These are phyloP conservation scores for Ricinus communis DNA, from an alignment of 345 rosid species.

Conservation along the genomic window DNA sequence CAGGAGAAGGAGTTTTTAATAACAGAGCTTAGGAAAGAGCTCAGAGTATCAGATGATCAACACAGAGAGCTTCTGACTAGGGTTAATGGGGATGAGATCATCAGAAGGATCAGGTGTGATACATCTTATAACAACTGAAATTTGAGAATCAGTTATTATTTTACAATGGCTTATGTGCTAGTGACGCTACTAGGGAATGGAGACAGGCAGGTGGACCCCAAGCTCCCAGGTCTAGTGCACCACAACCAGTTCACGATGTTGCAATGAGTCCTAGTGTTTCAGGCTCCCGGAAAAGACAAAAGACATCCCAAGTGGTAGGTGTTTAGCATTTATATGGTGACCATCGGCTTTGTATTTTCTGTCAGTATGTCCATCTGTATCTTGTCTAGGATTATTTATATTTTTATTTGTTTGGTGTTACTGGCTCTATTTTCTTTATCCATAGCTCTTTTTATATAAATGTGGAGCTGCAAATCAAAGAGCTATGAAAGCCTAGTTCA, in stretches of 20 bases:
- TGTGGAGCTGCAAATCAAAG: constrained; percentile 15
- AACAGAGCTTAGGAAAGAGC: constrained; percentile 90
- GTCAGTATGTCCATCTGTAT: constrained; percentile 29
- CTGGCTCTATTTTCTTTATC: constrained; percentile 10
- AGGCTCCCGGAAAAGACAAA: constrained; percentile 83
- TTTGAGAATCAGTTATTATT: constrained; percentile 11
- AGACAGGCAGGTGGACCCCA: constrained; percentile 74
- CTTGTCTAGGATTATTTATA: constrained; percentile 17
- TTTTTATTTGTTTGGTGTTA: neutral
- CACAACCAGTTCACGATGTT: constrained; percentile 58
- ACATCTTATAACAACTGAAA: constrained; percentile 20
- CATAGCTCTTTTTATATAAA: constrained; percentile 13
- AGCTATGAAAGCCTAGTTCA: constrained; percentile 7
- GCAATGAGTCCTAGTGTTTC: constrained; percentile 74
- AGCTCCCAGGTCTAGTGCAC: constrained; percentile 48
- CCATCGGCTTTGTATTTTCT: constrained; percentile 12
- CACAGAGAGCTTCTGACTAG: constrained; percentile 82
- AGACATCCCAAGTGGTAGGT: constrained; percentile 63
- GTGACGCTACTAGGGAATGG: constrained; percentile 69
- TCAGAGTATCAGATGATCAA: constrained; percentile 94
- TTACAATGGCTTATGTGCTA: constrained; percentile 5
- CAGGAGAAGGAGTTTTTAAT: constrained; percentile 95
- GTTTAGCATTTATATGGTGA: constrained; percentile 18
- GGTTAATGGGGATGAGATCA: constrained; percentile 83
- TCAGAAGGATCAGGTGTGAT: constrained; percentile 74